Percentiles rank a stretch among this genome's conserved stretches.
Conservation (phyloP, 2,329 filamentous ascomycete species). For the Aspergillus felis region DNA sequence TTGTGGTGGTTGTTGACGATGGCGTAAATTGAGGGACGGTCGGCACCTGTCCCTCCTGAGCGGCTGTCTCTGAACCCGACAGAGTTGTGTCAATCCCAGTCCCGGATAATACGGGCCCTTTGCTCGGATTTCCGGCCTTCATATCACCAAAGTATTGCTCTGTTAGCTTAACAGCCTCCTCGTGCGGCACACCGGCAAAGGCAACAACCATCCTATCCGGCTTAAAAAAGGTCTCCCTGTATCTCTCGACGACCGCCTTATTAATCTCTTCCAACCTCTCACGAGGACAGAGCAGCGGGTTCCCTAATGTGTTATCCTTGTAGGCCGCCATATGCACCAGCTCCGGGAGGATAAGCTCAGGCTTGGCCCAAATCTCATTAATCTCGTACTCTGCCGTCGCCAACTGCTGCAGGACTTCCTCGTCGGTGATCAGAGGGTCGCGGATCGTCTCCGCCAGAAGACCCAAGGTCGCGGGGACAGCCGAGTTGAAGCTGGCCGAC, state of each 20-base stretch:
- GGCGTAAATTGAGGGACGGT: conserved; percentile 40
- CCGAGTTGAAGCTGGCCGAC: conserved; percentile 92
- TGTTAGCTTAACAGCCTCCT: conserved; percentile 71
- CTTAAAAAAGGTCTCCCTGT: conserved; percentile 77
- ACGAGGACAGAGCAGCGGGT: conserved; percentile 84
- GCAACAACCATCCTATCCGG: conserved; percentile 92
- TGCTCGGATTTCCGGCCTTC: conserved; percentile 53
- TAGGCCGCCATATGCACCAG: conserved; percentile 93
- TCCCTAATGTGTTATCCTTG: conserved; percentile 92
- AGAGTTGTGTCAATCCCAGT: conserved; percentile 55
- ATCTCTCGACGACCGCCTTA: conserved; percentile 67
- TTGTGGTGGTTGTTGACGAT: conserved; percentile 34
- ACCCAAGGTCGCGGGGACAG: conserved; percentile 75
- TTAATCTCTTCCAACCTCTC: conserved; percentile 76
- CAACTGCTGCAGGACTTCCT: conserved; percentile 82
- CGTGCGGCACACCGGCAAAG: conserved; percentile 86
- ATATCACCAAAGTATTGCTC: conserved; percentile 92
- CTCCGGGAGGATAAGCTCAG: conserved; percentile 91
- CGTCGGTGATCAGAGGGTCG: conserved; percentile 75
- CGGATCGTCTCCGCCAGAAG: conserved; percentile 92
- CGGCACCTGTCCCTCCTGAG: conserved; percentile 29
- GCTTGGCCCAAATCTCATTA: conserved; percentile 94
- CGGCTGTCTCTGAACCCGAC: conserved; percentile 25
- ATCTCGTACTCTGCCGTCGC: conserved; percentile 94
- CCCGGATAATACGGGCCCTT: conserved; percentile 49